These are phyloP conservation scores for Barbarea vulgaris DNA, from an alignment of 345 rosid species.

Conservation along the genomic window DNA sequence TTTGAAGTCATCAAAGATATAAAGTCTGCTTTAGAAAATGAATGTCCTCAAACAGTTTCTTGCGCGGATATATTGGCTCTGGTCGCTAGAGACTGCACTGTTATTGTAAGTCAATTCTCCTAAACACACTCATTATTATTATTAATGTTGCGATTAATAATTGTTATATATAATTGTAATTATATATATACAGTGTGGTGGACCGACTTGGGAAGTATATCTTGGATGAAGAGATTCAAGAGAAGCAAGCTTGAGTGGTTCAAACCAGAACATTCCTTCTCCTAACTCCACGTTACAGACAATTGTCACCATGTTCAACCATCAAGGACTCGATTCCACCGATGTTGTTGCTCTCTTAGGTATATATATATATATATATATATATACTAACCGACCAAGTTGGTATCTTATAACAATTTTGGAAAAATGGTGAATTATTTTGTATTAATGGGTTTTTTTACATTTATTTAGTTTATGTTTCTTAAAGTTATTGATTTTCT, in stretches of 20 bases:
- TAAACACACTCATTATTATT: background rate
- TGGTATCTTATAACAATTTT: background rate
- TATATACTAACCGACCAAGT: background rate
- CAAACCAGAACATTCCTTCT: conserved; percentile 67
- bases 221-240: conserved; percentile 77
- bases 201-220: conserved; percentile 78
- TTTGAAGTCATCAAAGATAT: conserved; percentile 77
- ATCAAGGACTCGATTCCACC: conserved; percentile 66
- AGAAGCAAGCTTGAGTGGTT: conserved; percentile 56
- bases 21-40: conserved; percentile 68
- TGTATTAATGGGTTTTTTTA: background rate
- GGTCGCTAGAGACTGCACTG: conserved; percentile 77
- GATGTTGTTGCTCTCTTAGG: conserved; percentile 89
- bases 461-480: background rate
- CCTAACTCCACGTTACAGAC: conserved; percentile 74
- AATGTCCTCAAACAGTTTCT: conserved; percentile 74
- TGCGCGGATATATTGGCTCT: conserved; percentile 75
- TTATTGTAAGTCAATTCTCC: conserved; percentile 49
- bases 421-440: background rate
- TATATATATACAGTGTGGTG: conserved; percentile 58
- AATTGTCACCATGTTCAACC: conserved; percentile 55
- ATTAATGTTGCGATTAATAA: background rate
- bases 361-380: too few species aligned
- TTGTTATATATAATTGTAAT: background rate
- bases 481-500: background rate